phyloP scores from a whole-genome alignment of 1,284 basidiomycete species.

The Stygiomarasmius scandens region DNA sequence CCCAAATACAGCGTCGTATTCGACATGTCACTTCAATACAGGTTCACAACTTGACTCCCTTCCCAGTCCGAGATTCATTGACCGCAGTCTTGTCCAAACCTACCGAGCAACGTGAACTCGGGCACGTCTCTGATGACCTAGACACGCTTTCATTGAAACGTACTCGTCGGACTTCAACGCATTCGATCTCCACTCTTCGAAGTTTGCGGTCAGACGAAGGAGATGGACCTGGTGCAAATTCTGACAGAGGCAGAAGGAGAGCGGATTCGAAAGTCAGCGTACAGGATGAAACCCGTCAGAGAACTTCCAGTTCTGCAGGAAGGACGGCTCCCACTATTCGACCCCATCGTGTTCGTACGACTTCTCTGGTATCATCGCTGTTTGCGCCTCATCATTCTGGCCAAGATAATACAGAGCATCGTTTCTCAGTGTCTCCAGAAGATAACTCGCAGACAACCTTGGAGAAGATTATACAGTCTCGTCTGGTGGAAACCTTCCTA shows the following conservation, averaged over 20 bases:
- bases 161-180: conserved; percentile 60
- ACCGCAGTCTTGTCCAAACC: conserved; percentile 73
- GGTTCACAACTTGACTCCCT: conserved; percentile 80
- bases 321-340: conserved; percentile 34
- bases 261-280: conserved; percentile 39
- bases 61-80: conserved; percentile 75
- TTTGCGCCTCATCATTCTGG: conserved; percentile 11
- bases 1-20: conserved; percentile 58
- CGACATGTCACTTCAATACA: conserved; percentile 76
- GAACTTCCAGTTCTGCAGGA: conserved; percentile 26
- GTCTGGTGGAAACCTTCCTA: conserved; percentile 80
- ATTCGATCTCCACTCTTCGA: conserved; percentile 55
- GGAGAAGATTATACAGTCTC: conserved; percentile 68
- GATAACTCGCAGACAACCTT: conserved; percentile 68
- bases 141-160: conserved; percentile 64
- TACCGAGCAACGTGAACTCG: conserved; percentile 59
- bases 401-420: conserved; percentile 24
- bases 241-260: conserved; percentile 36
- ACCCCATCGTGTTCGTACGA: conserved; percentile 49
- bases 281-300: conserved; percentile 29
- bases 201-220: conserved; percentile 51
- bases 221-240: conserved; percentile 26
- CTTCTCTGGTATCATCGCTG: conserved; percentile 49
- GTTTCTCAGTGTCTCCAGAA: conserved; percentile 40
- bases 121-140: conserved; percentile 67